phyloP scores from a whole-genome alignment of 495 filamentous ascomycete genomes.

The Lophiostoma macrostomum region DNA sequence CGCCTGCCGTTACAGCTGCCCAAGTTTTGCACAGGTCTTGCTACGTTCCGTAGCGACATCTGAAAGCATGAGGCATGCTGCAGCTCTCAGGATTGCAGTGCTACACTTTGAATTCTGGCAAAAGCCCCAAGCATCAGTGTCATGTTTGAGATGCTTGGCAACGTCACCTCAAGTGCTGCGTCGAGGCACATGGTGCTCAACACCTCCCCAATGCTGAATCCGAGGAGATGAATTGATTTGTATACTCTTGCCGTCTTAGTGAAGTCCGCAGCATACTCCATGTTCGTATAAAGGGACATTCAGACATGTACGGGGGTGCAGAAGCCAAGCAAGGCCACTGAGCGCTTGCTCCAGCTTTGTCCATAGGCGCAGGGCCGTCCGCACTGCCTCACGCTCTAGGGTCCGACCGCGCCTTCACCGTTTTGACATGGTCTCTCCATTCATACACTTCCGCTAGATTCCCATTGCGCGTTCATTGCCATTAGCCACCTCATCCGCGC shows the following conservation, averaged over 20 bases:
- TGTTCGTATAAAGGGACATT: too few species aligned
- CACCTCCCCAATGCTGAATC: background rate
- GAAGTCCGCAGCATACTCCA: too few species aligned
- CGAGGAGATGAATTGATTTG: background rate
- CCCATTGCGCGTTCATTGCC: background rate
- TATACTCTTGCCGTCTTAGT: too few species aligned
- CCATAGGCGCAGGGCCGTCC: constrained; percentile 1
- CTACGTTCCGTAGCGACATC: background rate
- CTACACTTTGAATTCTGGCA: constrained; percentile 6
- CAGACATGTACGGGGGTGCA: background rate
- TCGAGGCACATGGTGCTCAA: background rate
- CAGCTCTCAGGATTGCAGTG: background rate
- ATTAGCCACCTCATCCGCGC: background rate
- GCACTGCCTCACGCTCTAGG: constrained; percentile 14
- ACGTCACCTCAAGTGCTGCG: background rate
- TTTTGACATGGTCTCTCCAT: background rate
- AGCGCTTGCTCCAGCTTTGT: constrained; percentile 17
- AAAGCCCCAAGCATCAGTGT: background rate
- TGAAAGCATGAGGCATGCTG: background rate
- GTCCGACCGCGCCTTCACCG: constrained; percentile 8
- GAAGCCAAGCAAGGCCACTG: background rate
- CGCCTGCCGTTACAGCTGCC: too few species aligned
- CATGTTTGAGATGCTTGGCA: constrained; percentile 2
- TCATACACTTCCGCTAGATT: background rate
- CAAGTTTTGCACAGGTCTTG: background rate